Evolutionary conservation across 2,329 filamentous ascomycete species (phyloP), one percentile per base, ranked within the genome.

Genomic region (Alternaria sp.): DNA sequence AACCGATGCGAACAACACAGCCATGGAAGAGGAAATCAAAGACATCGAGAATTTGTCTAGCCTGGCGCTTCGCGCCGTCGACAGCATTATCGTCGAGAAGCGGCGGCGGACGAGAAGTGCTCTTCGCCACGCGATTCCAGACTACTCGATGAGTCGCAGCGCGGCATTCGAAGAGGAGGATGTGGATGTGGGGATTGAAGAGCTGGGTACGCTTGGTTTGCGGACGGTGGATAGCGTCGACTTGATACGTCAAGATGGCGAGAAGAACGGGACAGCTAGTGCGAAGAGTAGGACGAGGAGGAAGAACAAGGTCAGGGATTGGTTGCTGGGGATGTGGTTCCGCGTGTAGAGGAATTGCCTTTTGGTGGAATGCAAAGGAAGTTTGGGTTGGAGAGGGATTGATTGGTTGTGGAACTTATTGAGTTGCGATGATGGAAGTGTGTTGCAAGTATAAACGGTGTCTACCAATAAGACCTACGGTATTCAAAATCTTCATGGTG

Each of bases 201-300:
- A 24, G 17, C 5, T 48, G 17, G 44, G 31, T 7, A 7, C 17
- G 11, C 44, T 34, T 48, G 44, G 29, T 11, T 36, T 31, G 21
- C 44, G 44, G 29, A 8, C 44, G 21, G 10, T n/a, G 21, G 14
- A 48, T 48, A 48, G 31, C 31, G 11, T 48, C 11, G 21, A 34
- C 21, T 34, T 48, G 33, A 36, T 48, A 10, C 44, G 44, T 36
- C 44, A 21, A 24, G 29, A 48, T 26, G 36, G 44, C 21, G 31
- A 48, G 14, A 48, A 17, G 21, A 33, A 14, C 1, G 9, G 23
- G 13, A 36, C 14, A 7, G 31, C 29, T 36, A 26, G 31, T 11
- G 44, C 31, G 21, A 48, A 48, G n/a, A 7, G 44, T n/a, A 26
- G 29, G 31, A 34, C 36, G 44, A 36, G 17, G 2, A 34, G 33